phyloP scores from a whole-genome alignment of 2,329 filamentous ascomycete species.

The Nigrospora osmanthi region DNA sequence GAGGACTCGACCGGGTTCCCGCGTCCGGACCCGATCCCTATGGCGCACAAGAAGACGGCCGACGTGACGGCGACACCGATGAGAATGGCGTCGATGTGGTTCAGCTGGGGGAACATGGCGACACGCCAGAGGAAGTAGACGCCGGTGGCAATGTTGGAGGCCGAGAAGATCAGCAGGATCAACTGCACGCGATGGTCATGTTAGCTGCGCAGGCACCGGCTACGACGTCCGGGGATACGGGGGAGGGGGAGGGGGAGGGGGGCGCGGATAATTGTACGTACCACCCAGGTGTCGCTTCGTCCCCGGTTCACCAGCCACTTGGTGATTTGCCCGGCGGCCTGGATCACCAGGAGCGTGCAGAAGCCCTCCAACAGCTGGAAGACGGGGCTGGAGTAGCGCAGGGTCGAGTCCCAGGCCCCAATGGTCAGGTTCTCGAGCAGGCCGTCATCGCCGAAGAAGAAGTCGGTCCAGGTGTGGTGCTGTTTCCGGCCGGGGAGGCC shows the following conservation, averaged over 20 bases:
- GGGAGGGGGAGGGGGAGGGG: too few species aligned
- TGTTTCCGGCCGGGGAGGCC: constrained; percentile 52
- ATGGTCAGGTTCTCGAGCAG: constrained; percentile 73
- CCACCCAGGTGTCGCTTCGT: constrained; percentile 93
- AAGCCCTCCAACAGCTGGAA: constrained; percentile 96
- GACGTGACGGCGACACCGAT: constrained; percentile 92
- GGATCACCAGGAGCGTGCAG: constrained; percentile 91
- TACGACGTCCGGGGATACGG: constrained; percentile 1
- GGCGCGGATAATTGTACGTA: constrained; percentile 38
- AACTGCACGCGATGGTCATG: constrained; percentile 53
- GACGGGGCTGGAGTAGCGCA: constrained; percentile 85
- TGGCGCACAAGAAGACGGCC: constrained; percentile 84
- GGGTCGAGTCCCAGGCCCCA: constrained; percentile 78
- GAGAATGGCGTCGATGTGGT: constrained; percentile 83
- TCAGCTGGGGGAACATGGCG: constrained; percentile 85
- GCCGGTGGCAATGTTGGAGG: constrained; percentile 85
- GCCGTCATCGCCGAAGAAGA: constrained; percentile 82
- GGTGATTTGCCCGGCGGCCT: constrained; percentile 89
- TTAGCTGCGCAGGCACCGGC: constrained; percentile 21
- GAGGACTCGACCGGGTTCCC: constrained; percentile 95
- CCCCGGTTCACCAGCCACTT: constrained; percentile 91
- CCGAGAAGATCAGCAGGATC: constrained; percentile 76
- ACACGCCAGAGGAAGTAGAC: constrained; percentile 96
- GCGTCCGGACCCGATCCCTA: constrained; percentile 87
- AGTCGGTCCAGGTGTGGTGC: constrained; percentile 65